Base-by-base conservation (phyloP, 2,329 filamentous ascomycete species). In the Venturia asperata region DNA sequence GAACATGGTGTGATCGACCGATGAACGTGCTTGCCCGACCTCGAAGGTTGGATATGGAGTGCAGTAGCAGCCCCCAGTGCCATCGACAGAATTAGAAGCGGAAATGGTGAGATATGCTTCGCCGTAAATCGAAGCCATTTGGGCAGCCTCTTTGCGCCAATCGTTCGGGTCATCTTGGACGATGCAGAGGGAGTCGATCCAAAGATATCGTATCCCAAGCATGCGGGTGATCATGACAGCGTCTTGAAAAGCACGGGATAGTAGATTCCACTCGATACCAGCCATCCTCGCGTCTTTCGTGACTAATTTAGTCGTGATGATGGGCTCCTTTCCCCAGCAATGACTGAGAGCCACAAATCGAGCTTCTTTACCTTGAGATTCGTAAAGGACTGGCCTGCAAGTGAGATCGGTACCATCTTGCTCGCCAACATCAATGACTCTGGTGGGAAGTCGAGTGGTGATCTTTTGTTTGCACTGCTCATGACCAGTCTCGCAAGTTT, bases 161-260 rank as follows among this genome's bases (percentile, higher is more conserved):
- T 69, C 68, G 3, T 47, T 11, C 1, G 34, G 43, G 10, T 37
- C 39, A 42, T 68, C 68, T 67, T 69, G 68, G 42, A 68, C 34
- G 52, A 69, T 69, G 64, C 68, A 69, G 21, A 69, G 56, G 24
- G 66, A 39, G 56, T 69, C 68, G 11, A 68, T 67, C 68, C 68
- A 69, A 6, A 69, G 17, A 61, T 69, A 68, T 17, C 30, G 24
- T 21, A 63, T 17, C 39, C 42, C 37, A 5, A 65, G 56, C 39
- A 43, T 41, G 9, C 64, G 52, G 17, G 63, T 45, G 21, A 64
- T 24, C 6, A 30, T 30, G 21, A 64, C 52, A 2, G 63, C 63
- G 30, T 64, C 63, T 43, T 62, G 41, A 42, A 61, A 42, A 34
- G 63, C 42, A 62, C 60, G 55, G 17, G 63, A 49, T 2, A 64